Evolutionary conservation across 805 yeast genomes (phyloP).

Genomic region (Suhomyces pyralidae): DNA sequence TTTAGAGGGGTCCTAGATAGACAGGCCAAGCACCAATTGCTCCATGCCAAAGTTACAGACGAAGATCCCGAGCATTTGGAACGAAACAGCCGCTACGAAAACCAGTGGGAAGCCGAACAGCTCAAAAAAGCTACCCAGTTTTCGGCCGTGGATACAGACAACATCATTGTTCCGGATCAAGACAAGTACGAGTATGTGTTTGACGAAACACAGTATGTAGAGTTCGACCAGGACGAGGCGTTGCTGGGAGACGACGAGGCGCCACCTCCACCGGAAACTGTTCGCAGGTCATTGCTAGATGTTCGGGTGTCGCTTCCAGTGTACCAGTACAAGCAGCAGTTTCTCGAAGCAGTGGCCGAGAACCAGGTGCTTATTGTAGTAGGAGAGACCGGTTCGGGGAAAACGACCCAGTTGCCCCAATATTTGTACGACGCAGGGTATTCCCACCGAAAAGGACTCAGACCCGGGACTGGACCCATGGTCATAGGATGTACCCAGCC

Average conservation of each 20-base stretch:
- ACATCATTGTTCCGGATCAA: slow-evolving; percentile 38
- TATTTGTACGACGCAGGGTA: slow-evolving; percentile 82
- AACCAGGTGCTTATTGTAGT: slow-evolving; percentile 73
- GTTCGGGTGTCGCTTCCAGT: slow-evolving; percentile 74
- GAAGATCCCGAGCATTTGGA: slow-evolving; percentile 14
- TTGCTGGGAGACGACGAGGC: slow-evolving; percentile 18
- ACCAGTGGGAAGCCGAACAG: slow-evolving; percentile 57
- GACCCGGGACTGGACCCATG: slow-evolving; percentile 1
- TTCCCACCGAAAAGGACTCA: slow-evolving; percentile 36
- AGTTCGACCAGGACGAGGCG: slow-evolving; percentile 47
- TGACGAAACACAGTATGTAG: slow-evolving; percentile 60
- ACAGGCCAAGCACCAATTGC: slow-evolving; percentile 50
- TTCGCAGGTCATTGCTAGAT: slow-evolving; percentile 22
- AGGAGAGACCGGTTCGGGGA: slow-evolving; percentile 93
- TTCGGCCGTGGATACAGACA: slow-evolving; percentile 29
- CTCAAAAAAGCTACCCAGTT: slow-evolving; percentile 37
- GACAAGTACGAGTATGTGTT: slow-evolving; percentile 71
- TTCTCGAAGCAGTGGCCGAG: slow-evolving; percentile 56
- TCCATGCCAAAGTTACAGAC: slow-evolving; percentile 36
- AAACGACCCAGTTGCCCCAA: slow-evolving; percentile 91
- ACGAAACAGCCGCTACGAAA: slow-evolving; percentile 18
- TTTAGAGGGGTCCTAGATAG: slow-evolving; percentile 22
- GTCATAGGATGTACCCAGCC: slow-evolving; percentile 91
- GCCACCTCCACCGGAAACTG: slow-evolving; percentile 27
- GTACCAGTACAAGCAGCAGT: slow-evolving; percentile 54